Conservation (phyloP, 2,329 filamentous ascomycete species). For the Phaeosphaeriaceae sp. region DNA sequence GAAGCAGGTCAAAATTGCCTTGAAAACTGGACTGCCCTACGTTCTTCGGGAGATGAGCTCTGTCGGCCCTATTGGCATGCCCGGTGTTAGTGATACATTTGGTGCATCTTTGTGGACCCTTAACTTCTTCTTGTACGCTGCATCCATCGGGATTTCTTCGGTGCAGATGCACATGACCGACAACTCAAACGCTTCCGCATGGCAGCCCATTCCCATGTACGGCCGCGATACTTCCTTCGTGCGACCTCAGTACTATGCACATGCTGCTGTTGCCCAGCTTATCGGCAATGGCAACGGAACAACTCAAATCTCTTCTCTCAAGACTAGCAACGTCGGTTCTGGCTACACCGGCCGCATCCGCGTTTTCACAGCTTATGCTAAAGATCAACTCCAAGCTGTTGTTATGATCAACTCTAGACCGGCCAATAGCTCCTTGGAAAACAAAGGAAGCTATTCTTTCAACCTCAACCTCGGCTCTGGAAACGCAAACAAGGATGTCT, state of each 20-base stretch:
- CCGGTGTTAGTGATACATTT: conserved; percentile 56
- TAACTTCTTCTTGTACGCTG: conserved; percentile 60
- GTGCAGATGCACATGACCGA: conserved; percentile 63
- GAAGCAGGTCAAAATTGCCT: conserved; percentile 51
- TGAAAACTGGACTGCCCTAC: conserved; percentile 53
- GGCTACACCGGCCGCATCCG: conserved; percentile 52
- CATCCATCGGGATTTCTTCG: conserved; percentile 55
- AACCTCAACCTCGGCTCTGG: conserved; percentile 49
- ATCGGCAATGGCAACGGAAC: conserved; percentile 56
- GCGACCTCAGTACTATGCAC: conserved; percentile 58
- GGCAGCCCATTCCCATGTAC: conserved; percentile 54
- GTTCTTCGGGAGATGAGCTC: conserved; percentile 60
- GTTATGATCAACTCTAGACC: conserved; percentile 56
- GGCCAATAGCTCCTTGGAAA: conserved; percentile 48
- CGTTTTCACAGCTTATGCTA: conserved; percentile 55
- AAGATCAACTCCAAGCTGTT: conserved; percentile 50
- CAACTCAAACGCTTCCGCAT: conserved; percentile 59
- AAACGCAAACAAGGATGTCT: conserved; percentile 52
- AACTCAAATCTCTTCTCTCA: conserved; percentile 51
- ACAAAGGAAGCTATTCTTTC: conserved; percentile 51
- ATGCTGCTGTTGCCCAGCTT: conserved; percentile 59
- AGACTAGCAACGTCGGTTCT: conserved; percentile 36
- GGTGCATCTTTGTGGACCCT: conserved; percentile 59
- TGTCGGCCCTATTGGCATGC: conserved; percentile 57
- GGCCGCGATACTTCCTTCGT: conserved; percentile 53